These are phyloP conservation scores for Trichocomaceae sp. DNA, from an alignment of 2,329 filamentous ascomycete species.

Conservation along the genomic window DNA sequence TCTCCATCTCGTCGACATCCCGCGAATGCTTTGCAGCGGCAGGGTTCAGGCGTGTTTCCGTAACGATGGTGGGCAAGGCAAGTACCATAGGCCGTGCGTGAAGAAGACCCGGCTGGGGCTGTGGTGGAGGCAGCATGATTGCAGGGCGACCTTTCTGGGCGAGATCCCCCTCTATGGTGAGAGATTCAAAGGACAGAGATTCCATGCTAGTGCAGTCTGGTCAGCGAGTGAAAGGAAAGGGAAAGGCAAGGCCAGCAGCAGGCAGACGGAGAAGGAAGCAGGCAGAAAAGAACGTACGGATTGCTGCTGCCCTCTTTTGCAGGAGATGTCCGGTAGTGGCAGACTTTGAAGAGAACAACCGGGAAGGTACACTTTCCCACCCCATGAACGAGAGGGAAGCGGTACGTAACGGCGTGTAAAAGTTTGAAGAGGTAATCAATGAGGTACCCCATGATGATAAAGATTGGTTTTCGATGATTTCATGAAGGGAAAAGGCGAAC, in stretches of 20 bases:
- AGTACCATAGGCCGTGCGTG: constrained; percentile 38
- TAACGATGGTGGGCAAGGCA: constrained; percentile 60
- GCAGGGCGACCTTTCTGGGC: constrained; percentile 74
- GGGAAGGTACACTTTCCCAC: constrained; percentile 8
- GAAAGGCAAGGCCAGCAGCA: background rate
- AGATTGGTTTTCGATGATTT: background rate
- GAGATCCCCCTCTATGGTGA: constrained; percentile 75
- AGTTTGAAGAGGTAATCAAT: constrained; percentile 8
- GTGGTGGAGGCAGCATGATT: constrained; percentile 71
- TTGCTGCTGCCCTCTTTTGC: constrained; percentile 1
- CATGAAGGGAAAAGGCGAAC: background rate
- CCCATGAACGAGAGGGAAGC: constrained; percentile 2
- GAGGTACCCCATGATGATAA: constrained; percentile 7
- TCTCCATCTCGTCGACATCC: constrained; percentile 39
- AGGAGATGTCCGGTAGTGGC: background rate
- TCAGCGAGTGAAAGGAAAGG: constrained; percentile 11
- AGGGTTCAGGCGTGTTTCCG: constrained; percentile 44
- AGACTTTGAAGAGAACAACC: constrained; percentile 7
- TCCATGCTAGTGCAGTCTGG: constrained; percentile 48
- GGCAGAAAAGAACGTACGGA: background rate
- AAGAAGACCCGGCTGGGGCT: constrained; percentile 50
- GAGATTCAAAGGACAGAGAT: constrained; percentile 60
- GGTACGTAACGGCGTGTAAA: constrained; percentile 3
- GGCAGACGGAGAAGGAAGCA: constrained; percentile 33
- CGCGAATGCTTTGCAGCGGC: constrained; percentile 48